Evolutionary conservation across 2,329 filamentous ascomycete species (phyloP).

Genomic region (Alternaria longipes): DNA sequence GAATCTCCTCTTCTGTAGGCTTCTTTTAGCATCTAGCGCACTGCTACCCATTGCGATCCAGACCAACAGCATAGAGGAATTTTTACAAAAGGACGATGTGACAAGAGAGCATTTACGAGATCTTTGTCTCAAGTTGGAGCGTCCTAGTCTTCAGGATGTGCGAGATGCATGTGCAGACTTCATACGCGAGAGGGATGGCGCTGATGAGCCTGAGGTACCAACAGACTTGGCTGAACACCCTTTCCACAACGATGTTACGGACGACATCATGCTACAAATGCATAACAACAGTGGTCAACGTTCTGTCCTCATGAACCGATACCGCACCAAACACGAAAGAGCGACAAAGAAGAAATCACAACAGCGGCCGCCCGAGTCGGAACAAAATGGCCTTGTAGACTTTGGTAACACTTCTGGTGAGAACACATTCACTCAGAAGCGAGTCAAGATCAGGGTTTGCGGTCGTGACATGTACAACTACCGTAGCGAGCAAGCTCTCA

Average conservation of each 20-base stretch:
- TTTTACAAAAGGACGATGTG: constrained; percentile 55
- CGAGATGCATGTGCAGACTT: constrained; percentile 63
- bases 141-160: constrained; percentile 60
- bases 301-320: constrained; percentile 22
- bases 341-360: constrained; percentile 28
- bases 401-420: constrained; percentile 51
- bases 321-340: constrained; percentile 47
- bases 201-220: constrained; percentile 43
- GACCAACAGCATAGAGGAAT: constrained; percentile 57
- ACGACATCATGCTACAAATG: not conserved
- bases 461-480: constrained; percentile 63
- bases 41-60: constrained; percentile 58
- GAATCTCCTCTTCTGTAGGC: constrained; percentile 59
- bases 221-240: constrained; percentile 24
- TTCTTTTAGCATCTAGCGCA: constrained; percentile 57
- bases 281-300: not conserved
- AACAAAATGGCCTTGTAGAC: constrained; percentile 39
- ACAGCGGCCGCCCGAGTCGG: constrained; percentile 8
- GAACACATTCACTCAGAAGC: constrained; percentile 45
- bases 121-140: constrained; percentile 59
- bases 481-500: constrained; percentile 59
- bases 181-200: constrained; percentile 52
- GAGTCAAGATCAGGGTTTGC: constrained; percentile 58
- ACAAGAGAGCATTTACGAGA: constrained; percentile 57
- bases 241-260: not conserved